Base-by-base conservation (phyloP, 331 rosid genomes). In the Quercus lobata region DNA sequence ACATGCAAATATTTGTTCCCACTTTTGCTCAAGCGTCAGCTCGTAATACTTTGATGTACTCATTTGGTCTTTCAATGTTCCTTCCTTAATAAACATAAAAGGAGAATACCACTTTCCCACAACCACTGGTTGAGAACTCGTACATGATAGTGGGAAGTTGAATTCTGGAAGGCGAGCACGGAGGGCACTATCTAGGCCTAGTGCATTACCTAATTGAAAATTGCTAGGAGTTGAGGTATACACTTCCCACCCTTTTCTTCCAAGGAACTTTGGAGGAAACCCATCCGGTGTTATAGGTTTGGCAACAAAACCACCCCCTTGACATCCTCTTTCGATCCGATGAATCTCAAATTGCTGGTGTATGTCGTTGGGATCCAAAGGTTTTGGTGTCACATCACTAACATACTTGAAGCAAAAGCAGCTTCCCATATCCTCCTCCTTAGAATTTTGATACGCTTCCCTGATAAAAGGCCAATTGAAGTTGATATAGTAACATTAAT, bases 81-180 rank as follows among this genome's bases (percentile, higher is more conserved):
- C 79, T 69, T 92, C 97, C 74, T 81, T 91, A 29, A 91, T 34
- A 79, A 92, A 95, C 87, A 91, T 86, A 65, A 95, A 90, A 57
- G 97, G 98, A 68, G 86, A 74, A 49, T 92, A 92, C 98, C 98
- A 91, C 73, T 91, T 95, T 44, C 97, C 99, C 7, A 95, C 94
- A 74, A 80, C 85, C 72, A 85, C 88, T 56, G 65, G 57, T 34
- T 80, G 79, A 7, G 88, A 88, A 30, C 34, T 66, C 2, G 4
- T 63, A 21, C 14, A n/a, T 1, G 53, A 77, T 15, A 86, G 24
- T 11, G 91, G 57, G 82, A 89, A 81, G 29, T 84, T 69, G 57
- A 94, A 80, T n/a, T 77, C 87, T 2, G 92, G 94, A 69, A 76
- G 78, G n/a, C 60, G 69, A 22, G 87, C 74, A 1, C 92, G 87